These are phyloP conservation scores for Rhodotorula glutinis DNA, from an alignment of 1,284 basidiomycete species.

Conservation along the genomic window DNA sequence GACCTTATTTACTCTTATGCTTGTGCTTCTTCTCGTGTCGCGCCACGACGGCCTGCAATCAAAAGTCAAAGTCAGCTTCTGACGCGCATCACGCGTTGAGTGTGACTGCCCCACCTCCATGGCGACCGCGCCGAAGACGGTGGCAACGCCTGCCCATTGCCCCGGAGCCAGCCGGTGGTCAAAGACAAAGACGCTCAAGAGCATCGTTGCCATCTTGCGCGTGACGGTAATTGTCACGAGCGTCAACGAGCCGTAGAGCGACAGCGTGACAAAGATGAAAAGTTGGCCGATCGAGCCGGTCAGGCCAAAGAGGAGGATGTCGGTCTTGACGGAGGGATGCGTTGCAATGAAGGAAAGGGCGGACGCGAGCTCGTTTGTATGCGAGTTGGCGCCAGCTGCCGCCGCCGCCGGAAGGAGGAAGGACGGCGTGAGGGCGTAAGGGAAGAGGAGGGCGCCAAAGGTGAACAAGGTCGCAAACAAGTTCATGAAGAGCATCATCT, in stretches of 20 bases:
- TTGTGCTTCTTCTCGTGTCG: conserved; percentile 23
- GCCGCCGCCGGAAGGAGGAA: conserved; percentile 55
- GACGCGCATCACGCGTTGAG: fast-evolving
- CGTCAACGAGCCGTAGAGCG: conserved; percentile 91
- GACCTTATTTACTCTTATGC: conserved; percentile 1
- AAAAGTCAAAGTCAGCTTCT: background rate
- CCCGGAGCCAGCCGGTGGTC: conserved; percentile 76
- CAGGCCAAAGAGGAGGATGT: conserved; percentile 79
- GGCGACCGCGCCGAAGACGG: conserved; percentile 65
- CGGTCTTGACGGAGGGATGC: conserved; percentile 74
- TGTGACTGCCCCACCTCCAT: conserved; percentile 19
- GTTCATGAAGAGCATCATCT: conserved; percentile 99
- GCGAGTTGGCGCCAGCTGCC: conserved; percentile 66
- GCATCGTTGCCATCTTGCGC: conserved; percentile 98
- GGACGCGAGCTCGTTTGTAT: conserved; percentile 62
- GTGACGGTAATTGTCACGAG: conserved; percentile 92
- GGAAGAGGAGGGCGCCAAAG: conserved; percentile 40
- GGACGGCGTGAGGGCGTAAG: conserved; percentile 41
- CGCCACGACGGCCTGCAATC: conserved; percentile 15
- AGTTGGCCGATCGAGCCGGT: conserved; percentile 92
- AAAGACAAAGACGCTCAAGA: conserved; percentile 89
- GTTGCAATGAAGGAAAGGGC: conserved; percentile 71
- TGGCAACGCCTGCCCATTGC: conserved; percentile 85
- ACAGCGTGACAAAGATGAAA: conserved; percentile 97
- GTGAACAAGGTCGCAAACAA: conserved; percentile 67